Evolutionary conservation across 2,329 filamentous ascomycete species (phyloP), one percentile per base, ranked within the genome.

Genomic region (Bipolaris sorokiniana): DNA sequence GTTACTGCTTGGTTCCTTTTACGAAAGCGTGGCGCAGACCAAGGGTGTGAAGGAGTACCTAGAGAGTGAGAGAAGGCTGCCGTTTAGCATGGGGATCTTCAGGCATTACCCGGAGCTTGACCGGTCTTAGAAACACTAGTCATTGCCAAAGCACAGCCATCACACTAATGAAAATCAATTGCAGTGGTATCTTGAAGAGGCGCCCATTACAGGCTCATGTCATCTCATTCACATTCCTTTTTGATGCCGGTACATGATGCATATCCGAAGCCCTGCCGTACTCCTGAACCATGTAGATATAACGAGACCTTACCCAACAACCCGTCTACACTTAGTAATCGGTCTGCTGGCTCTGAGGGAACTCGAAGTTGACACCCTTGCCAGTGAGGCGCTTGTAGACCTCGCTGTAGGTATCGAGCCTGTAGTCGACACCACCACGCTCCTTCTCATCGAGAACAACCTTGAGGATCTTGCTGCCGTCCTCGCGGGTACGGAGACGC

Each of bases 401-500:
- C 89, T 99, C 95, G 69, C 92, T 91, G 88, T 99, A 99, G 80
- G 94, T 97, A 84, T 99, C 95, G 75, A 99, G 91, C 81, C 95
- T 89, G 90, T 98, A 97, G 88, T 99, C 95, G 75, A 99, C 94
- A 81, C 93, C 92, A 78, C 93, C 94, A 77, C 93, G 91, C 91
- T 99, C 95, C 92, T 99, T 99, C 91, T 98, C 95, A 83, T 99
- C 95, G 62, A 99, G 89, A 79, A 99, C 87, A 81, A 99, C 92
- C 91, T 99, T 99, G 83, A 98, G 89, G 80, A 92, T 84, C 91
- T 98, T 98, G 89, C 86, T 89, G 82, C 92, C 92, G 83, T 99
- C 95, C 88, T 98, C 94, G 86, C 96, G 94, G 86, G 95, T 98
- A 83, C 95, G 91, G 81, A 93, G 84, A 79, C 95, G 92, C 92